Evolutionary conservation across 345 rosid genomes (phyloP).

Genomic region (Arabis hirsuta): DNA sequence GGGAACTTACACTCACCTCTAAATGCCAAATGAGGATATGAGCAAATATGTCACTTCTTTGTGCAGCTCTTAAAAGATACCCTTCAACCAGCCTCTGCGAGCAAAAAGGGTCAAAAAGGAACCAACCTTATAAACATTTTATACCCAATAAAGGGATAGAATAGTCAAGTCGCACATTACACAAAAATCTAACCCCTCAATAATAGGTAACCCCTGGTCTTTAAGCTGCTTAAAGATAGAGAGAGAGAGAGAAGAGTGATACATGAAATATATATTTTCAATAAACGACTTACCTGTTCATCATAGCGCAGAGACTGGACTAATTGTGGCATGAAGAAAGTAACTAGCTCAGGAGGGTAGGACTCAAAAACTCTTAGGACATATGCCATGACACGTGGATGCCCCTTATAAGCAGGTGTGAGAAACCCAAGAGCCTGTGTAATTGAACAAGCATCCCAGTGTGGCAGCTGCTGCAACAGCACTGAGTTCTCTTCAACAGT

Average conservation of each 20-base stretch:
- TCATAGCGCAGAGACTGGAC: constrained; percentile 85
- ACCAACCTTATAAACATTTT: background rate
- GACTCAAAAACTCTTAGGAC: constrained; percentile 87
- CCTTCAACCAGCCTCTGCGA: constrained; percentile 80
- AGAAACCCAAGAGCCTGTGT: constrained; percentile 85
- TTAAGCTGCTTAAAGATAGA: too few species aligned
- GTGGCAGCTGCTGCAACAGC: constrained; percentile 87
- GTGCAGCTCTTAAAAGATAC: constrained; percentile 82
- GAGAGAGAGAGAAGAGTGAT: too few species aligned
- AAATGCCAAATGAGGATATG: constrained; percentile 90
- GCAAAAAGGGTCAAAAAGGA: constrained; percentile 12
- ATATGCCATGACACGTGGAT: constrained; percentile 94
- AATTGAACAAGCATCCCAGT: constrained; percentile 92
- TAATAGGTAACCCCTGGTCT: too few species aligned
- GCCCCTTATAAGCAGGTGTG: constrained; percentile 80
- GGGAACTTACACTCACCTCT: constrained; percentile 54
- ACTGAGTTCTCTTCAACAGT: constrained; percentile 83
- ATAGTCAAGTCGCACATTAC: background rate
- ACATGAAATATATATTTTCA: background rate
- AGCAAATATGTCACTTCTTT: constrained; percentile 84
- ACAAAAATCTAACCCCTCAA: background rate
- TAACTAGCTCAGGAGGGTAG: constrained; percentile 86
- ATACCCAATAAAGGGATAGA: constrained; percentile 7
- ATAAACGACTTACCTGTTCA: constrained; percentile 59
- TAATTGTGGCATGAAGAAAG: constrained; percentile 95